A percentile compares a stretch with the other conserved stretches of the same genome.
phyloP scores from a whole-genome alignment of 805 yeast genomes.

The Cyberlindnera maclurae region DNA sequence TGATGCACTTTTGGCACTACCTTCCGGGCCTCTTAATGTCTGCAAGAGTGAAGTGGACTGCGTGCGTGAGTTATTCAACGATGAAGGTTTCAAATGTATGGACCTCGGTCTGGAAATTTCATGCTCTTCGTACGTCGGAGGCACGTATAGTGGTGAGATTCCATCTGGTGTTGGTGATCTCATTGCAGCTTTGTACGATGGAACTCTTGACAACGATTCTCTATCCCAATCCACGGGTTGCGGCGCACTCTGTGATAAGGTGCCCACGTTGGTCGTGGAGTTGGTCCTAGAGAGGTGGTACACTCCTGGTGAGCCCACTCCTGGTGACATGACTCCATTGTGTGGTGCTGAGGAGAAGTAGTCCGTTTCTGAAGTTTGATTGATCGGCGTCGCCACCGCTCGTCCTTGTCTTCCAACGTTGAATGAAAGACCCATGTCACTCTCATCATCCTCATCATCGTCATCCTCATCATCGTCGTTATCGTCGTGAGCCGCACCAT shows the following conservation, averaged over 20 bases:
- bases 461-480: slow-evolving; percentile 5
- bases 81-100: slow-evolving; percentile 22
- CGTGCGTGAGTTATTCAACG: slow-evolving; percentile 21
- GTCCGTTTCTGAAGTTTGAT: slow-evolving; percentile 24
- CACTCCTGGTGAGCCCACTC: slow-evolving; percentile 43
- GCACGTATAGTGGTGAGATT: slow-evolving; percentile 62
- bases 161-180: slow-evolving; percentile 43
- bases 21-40: slow-evolving; percentile 15
- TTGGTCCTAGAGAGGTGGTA: slow-evolving; percentile 54
- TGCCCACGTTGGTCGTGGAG: slow-evolving; percentile 33
- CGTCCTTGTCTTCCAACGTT: slow-evolving; percentile 4
- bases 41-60: slow-evolving; percentile 21
- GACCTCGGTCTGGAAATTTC: slow-evolving; percentile 20
- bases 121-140: slow-evolving; percentile 15
- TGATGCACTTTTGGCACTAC: not conserved
- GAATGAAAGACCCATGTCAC: slow-evolving; percentile 15
- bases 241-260: not conserved
- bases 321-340: slow-evolving; percentile 29
- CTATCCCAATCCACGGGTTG: slow-evolving; percentile 33
- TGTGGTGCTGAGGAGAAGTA: slow-evolving; percentile 27
- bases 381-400: slow-evolving; percentile 21
- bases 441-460: slow-evolving; percentile 21
- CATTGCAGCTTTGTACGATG: slow-evolving; percentile 78
- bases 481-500: not conserved
- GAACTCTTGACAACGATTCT: slow-evolving; percentile 57